phyloP scores from a whole-genome alignment of 2,329 filamentous ascomycete species.

The Myriosclerotinia curreyana region DNA sequence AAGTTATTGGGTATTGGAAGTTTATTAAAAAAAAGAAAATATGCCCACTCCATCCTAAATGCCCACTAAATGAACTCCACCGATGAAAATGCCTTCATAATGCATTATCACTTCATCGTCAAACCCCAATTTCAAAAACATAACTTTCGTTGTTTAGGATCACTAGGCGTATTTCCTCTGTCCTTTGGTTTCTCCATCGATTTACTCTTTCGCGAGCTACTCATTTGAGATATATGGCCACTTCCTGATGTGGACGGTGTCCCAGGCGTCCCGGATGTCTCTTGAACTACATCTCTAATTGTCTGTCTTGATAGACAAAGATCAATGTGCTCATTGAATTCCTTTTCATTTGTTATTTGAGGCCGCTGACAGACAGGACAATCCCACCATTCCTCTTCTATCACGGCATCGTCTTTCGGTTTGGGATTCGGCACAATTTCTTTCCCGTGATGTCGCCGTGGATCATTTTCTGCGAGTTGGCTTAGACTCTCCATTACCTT shows the following conservation, averaged over 20 bases:
- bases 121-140: slow-evolving; percentile 2
- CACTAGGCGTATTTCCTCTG: slow-evolving; percentile 9
- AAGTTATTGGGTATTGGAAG: slow-evolving; percentile 1
- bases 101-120: neutral
- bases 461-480: slow-evolving; percentile 44
- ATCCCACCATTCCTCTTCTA: slow-evolving; percentile 61
- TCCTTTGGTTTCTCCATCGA: slow-evolving; percentile 14
- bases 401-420: slow-evolving; percentile 32
- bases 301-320: slow-evolving; percentile 81
- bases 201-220: neutral
- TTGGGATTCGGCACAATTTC: slow-evolving; percentile 49
- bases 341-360: slow-evolving; percentile 69
- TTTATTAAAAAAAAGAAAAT: neutral
- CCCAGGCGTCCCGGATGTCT: slow-evolving; percentile 30
- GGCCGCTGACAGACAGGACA: slow-evolving; percentile 85
- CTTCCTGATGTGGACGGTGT: neutral
- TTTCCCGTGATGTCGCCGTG: slow-evolving; percentile 47
- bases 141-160: slow-evolving; percentile 22
- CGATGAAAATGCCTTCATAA: neutral
- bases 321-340: slow-evolving; percentile 91
- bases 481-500: slow-evolving; percentile 60
- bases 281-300: slow-evolving; percentile 77
- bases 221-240: neutral
- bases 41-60: neutral
- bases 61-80: neutral